Evolutionary conservation across 2,329 filamentous ascomycete species (phyloP).

Genomic region (Bipolaris oryzae): DNA sequence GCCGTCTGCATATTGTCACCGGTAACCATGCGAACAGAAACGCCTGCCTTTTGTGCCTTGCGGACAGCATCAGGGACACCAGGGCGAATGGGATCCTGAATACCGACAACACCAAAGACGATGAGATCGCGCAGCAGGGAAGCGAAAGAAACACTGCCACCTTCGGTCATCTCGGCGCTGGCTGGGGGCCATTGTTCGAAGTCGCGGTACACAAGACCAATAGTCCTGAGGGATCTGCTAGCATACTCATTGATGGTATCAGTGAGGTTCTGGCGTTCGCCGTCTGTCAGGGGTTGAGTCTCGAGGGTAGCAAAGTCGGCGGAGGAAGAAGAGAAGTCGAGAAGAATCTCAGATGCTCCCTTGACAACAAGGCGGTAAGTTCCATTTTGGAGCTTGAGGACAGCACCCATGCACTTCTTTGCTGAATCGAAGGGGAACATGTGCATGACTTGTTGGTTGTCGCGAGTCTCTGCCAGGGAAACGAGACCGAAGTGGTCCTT

Average conservation of each 20-base stretch:
- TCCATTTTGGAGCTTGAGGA: constrained; percentile 56
- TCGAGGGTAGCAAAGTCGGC: constrained; percentile 25
- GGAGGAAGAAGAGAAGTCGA: constrained; percentile 50
- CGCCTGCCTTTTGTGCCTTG: constrained; percentile 88
- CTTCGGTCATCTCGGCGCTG: constrained; percentile 25
- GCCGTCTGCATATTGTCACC: constrained; percentile 96
- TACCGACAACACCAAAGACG: constrained; percentile 86
- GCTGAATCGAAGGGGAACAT: constrained; percentile 62
- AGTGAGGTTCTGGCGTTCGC: constrained; percentile 27
- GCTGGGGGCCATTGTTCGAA: constrained; percentile 45
- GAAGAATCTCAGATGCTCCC: constrained; percentile 63
- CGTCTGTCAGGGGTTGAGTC: constrained; percentile 22
- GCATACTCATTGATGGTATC: constrained; percentile 49
- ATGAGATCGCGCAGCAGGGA: constrained; percentile 61
- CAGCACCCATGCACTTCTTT: constrained; percentile 64
- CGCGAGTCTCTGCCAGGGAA: constrained; percentile 55
- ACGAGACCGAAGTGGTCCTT: constrained; percentile 59
- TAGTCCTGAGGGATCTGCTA: constrained; percentile 50
- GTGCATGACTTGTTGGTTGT: constrained; percentile 56
- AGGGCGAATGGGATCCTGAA: constrained; percentile 92
- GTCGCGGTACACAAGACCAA: constrained; percentile 51
- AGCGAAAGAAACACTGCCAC: constrained; percentile 28
- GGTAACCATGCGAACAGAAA: constrained; percentile 94
- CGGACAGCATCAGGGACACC: constrained; percentile 84
- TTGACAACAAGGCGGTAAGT: constrained; percentile 61